A percentile compares a stretch with the other conserved stretches of the same genome.
Conservation (phyloP, 768 basidiomycete species). For the Termitomyces sp. region DNA sequence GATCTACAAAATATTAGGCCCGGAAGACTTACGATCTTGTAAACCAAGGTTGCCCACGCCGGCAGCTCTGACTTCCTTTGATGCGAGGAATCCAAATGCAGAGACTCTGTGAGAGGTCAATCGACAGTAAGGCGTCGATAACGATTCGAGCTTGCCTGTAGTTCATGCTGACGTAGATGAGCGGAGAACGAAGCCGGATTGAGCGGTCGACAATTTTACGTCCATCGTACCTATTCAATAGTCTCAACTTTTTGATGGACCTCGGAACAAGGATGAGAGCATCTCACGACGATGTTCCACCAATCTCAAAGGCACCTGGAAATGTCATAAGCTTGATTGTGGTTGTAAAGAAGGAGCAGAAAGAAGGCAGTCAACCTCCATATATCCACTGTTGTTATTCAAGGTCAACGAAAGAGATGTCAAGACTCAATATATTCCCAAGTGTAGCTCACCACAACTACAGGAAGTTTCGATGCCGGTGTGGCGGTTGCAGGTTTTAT, state of each 20-base stretch:
- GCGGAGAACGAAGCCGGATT: slow-evolving; percentile 32
- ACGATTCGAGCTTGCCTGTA: slow-evolving; percentile 28
- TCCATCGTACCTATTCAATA: slow-evolving; percentile 34
- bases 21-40: slow-evolving; percentile 48
- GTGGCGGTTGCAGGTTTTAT: slow-evolving; percentile 30
- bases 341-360: not conserved
- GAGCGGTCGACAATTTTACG: slow-evolving; percentile 40
- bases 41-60: slow-evolving; percentile 56
- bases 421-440: not conserved
- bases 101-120: not conserved
- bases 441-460: slow-evolving; percentile 30
- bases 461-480: slow-evolving; percentile 33
- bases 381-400: slow-evolving; percentile 29
- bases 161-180: slow-evolving; percentile 53
- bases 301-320: slow-evolving; percentile 27
- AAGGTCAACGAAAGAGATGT: not conserved
- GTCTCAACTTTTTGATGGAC: not conserved
- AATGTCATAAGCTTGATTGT: not conserved
- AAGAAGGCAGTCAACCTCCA: slow-evolving; percentile 18
- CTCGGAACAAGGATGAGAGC: slow-evolving; percentile 19
- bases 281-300: slow-evolving; percentile 32
- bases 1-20: not conserved
- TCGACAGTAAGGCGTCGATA: too few relatives aligned
- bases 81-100: slow-evolving; percentile 43
- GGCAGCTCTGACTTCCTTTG: slow-evolving; percentile 39